These are phyloP conservation scores for Eucalyptus cladocalyx DNA, from an alignment of 345 rosid species.

Conservation along the genomic window DNA sequence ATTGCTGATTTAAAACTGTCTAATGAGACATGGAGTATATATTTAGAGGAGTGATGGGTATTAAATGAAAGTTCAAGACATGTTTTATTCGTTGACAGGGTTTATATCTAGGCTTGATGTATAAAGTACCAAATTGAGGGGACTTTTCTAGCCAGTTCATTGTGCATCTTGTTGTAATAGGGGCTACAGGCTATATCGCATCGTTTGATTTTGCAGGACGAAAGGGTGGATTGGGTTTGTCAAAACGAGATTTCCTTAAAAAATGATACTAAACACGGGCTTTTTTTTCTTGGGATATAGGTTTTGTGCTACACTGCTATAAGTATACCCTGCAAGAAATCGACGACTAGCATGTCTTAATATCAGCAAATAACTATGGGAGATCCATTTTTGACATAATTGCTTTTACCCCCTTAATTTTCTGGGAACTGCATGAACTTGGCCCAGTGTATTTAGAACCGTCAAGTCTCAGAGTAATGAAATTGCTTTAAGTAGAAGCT, in stretches of 20 bases:
- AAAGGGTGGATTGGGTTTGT: not conserved
- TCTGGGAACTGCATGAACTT: not conserved
- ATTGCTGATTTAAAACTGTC: not conserved
- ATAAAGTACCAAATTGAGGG: not conserved
- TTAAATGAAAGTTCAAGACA: not conserved
- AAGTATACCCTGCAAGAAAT: not conserved
- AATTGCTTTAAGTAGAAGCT: not conserved
- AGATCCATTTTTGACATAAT: not conserved
- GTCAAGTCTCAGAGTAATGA: not conserved
- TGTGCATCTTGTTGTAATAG: not conserved
- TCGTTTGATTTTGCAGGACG: not conserved
- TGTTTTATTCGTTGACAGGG: not conserved
- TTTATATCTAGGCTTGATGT: not conserved
- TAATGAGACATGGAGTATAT: not conserved
- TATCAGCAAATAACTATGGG: not conserved
- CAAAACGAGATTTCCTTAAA: not conserved
- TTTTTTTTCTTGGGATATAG: not conserved
- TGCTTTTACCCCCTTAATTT: not conserved
- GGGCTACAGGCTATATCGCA: not conserved
- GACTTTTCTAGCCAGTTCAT: not conserved
- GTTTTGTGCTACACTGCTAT: not conserved
- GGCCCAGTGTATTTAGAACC: not conserved
- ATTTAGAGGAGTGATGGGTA: not conserved
- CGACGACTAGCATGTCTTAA: not conserved
- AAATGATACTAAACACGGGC: not conserved